Evolutionary conservation across 345 rosid species (phyloP).

Genomic region (rapeseed (Brassica napus)): Da-Ae NC_063444.1:49471501-49472000

Average conservation of each 20-base stretch:
- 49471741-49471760: neutral
- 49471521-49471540: neutral
- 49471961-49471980: constrained; percentile 77
- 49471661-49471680: neutral
- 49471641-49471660: neutral
- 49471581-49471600: neutral
- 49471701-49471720: neutral
- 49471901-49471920: constrained; percentile 69
- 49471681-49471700: neutral
- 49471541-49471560: neutral
- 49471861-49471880: constrained; percentile 38
- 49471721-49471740: constrained; percentile 21
- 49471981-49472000: constrained; percentile 62
- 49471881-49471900: constrained; percentile 57
- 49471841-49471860: constrained; percentile 5
- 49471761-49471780: constrained; percentile 25
- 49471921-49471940: constrained; percentile 70
- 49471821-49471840: constrained; percentile 24
- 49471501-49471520: neutral
- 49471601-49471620: neutral
- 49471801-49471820: constrained; percentile 33
- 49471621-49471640: neutral
- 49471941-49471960: constrained; percentile 67
- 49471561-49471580: neutral
- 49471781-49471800: constrained; percentile 23